Conservation (phyloP, 176 grass and related monocot genomes). For the Olyra latifolia region DNA sequence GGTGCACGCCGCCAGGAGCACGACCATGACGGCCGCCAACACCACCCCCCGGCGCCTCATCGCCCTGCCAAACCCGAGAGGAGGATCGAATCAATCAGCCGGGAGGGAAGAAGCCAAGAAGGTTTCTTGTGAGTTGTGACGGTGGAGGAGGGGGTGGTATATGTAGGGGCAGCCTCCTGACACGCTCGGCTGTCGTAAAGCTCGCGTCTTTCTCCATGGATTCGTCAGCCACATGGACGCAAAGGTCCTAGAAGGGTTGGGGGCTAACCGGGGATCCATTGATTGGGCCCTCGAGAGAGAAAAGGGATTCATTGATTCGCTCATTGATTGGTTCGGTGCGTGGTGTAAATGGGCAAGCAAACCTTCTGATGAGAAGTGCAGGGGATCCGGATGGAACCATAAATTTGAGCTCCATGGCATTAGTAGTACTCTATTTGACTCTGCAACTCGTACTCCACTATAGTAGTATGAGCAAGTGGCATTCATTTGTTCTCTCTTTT, state of each 20-base stretch:
- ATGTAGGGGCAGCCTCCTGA: background rate
- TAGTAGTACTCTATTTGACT: no score
- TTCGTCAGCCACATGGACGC: background rate
- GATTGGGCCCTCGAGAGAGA: background rate
- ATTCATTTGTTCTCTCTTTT: background rate
- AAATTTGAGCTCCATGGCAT: background rate
- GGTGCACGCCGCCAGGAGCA: conserved; percentile 26
- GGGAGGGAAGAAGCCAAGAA: background rate
- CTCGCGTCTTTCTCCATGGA: background rate
- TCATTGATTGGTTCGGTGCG: background rate
- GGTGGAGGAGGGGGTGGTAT: background rate
- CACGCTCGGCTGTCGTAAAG: conserved; percentile 24
- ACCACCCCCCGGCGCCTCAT: conserved; percentile 2
- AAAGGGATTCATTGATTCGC: background rate
- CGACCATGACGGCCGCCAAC: conserved; percentile 1
- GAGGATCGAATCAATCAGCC: no score
- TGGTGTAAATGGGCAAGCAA: background rate
- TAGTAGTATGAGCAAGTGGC: background rate
- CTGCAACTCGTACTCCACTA: background rate
- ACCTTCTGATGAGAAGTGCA: conserved; percentile 21
- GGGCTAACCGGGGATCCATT: background rate
- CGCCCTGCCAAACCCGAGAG: background rate
- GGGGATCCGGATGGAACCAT: background rate
- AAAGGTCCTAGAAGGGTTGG: background rate
- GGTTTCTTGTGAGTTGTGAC: background rate